phyloP scores from a whole-genome alignment of 768 basidiomycete species.

The Rubroboletus pulcherrimus region DNA sequence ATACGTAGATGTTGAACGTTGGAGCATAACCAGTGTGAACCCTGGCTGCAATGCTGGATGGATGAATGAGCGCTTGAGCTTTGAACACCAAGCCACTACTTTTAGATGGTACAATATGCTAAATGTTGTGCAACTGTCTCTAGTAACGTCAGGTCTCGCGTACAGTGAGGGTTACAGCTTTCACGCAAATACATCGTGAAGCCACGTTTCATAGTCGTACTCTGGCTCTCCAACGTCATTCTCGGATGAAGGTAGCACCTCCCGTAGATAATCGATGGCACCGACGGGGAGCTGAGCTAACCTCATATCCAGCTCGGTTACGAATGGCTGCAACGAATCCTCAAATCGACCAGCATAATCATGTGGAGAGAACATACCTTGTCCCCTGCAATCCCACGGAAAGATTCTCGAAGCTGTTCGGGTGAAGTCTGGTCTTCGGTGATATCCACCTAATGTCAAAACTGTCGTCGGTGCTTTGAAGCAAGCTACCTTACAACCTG shows the following conservation, averaged over 20 bases:
- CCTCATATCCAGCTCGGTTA: slow-evolving; percentile 90
- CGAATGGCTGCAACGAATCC: slow-evolving; percentile 60
- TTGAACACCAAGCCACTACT: background rate
- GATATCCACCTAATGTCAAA: slow-evolving; percentile 71
- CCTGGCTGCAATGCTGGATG: background rate
- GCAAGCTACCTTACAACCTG: background rate
- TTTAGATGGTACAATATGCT: background rate
- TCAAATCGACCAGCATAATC: background rate
- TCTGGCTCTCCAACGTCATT: slow-evolving; percentile 59
- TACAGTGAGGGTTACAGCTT: background rate
- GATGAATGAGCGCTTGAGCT: background rate
- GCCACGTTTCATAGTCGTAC: slow-evolving; percentile 81
- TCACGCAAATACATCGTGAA: slow-evolving; percentile 73
- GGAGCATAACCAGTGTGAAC: background rate
- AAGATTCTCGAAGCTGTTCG: slow-evolving; percentile 89
- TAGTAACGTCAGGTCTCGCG: background rate
- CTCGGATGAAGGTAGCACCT: slow-evolving; percentile 65
- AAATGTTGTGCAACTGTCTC: background rate
- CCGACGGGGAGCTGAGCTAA: slow-evolving; percentile 73
- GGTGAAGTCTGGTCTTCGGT: slow-evolving; percentile 93
- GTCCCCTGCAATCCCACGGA: slow-evolving; percentile 85
- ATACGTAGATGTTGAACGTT: background rate
- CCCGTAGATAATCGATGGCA: slow-evolving; percentile 76
- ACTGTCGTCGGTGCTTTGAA: background rate
- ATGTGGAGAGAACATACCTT: slow-evolving; percentile 53